Evolutionary conservation across 495 filamentous ascomycete genomes (phyloP).

Genomic region (Aspergillus sparsus): DNA sequence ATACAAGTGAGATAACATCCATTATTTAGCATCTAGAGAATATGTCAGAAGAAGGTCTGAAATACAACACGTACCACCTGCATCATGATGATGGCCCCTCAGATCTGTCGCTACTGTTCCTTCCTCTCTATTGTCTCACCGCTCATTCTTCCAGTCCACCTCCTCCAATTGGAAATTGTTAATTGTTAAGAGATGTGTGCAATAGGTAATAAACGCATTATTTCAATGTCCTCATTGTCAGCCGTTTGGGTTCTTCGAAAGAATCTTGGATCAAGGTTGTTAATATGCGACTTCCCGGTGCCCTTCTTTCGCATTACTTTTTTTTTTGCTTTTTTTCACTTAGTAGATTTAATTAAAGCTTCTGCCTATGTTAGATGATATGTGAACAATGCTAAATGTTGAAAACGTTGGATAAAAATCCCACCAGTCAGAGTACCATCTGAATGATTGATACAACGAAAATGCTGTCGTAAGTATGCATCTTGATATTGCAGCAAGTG

Average conservation of each 20-base stretch:
- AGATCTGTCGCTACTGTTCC: not conserved
- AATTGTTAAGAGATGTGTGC: not conserved
- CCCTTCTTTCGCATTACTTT: too few relatives aligned
- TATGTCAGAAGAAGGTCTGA: not conserved
- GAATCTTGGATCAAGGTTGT: too few relatives aligned
- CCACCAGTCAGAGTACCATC: not conserved
- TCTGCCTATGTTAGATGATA: slow-evolving; percentile 1
- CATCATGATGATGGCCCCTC: not conserved
- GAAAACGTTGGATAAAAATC: not conserved
- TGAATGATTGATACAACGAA: slow-evolving; percentile 8
- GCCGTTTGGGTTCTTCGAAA: too few relatives aligned
- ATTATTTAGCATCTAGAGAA: not conserved
- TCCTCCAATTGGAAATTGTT: not conserved
- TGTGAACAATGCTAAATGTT: too few relatives aligned
- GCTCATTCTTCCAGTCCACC: slow-evolving; percentile 11
- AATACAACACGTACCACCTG: not conserved
- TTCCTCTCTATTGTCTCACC: slow-evolving; percentile 4
- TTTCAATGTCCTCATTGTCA: not conserved
- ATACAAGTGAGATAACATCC: slow-evolving; percentile 3
- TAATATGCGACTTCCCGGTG: too few relatives aligned
- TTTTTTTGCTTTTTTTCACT: not conserved
- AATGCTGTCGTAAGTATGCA: not conserved
- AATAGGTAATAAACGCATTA: not conserved
- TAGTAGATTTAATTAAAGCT: not conserved
- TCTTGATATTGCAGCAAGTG: slow-evolving; percentile 19